phyloP scores from a whole-genome alignment of 257 asterid species.

The Solanum appendiculatum region DNA sequence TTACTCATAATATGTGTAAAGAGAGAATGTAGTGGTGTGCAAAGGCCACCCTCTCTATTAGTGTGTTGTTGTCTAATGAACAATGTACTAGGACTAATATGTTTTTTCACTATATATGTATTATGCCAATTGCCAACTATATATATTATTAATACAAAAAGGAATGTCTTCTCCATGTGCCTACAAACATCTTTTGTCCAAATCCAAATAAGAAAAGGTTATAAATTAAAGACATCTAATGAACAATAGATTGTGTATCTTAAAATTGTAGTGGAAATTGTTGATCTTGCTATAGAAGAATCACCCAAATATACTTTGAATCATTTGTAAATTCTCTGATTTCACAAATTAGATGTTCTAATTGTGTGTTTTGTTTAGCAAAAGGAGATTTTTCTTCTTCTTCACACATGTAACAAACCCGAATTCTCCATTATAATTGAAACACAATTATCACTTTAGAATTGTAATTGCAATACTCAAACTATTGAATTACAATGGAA shows the following conservation, averaged over 20 bases:
- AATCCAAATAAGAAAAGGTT: neutral
- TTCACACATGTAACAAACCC: too few relatives aligned
- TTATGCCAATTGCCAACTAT: neutral
- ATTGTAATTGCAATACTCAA: too few relatives aligned
- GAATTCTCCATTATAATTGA: too few relatives aligned
- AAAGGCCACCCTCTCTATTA: constrained; percentile 56
- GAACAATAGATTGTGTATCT: neutral
- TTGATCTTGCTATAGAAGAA: too few relatives aligned
- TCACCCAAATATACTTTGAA: too few relatives aligned
- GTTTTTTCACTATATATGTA: neutral
- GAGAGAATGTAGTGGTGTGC: constrained; percentile 55
- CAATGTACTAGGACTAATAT: neutral
- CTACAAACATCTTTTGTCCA: neutral
- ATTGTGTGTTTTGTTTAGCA: neutral
- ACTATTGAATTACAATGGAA: too few relatives aligned
- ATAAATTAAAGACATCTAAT: neutral
- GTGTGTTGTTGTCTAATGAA: neutral
- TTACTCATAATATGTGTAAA: neutral
- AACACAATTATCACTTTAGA: too few relatives aligned
- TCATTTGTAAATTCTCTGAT: too few relatives aligned
- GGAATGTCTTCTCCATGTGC: neutral
- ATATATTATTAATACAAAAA: neutral
- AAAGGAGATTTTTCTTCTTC: neutral
- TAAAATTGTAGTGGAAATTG: neutral
- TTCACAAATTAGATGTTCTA: neutral